Base-by-base conservation (phyloP, 306 rosid genomes). In the Vigna radiata region DNA sequence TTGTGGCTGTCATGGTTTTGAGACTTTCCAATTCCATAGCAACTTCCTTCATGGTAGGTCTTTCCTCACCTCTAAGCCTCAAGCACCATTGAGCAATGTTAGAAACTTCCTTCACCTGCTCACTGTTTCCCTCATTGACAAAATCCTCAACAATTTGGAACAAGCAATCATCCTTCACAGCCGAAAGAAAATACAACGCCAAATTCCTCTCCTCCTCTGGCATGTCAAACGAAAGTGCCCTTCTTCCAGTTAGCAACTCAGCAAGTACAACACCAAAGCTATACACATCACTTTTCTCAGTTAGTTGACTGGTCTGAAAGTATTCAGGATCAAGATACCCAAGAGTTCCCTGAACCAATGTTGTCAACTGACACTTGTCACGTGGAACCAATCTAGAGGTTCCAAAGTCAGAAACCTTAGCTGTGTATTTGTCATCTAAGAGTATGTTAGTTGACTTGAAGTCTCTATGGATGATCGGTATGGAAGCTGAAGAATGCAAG, bases 231-330 rank as follows among this genome's bases (percentile, higher is more conserved):
- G 44, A 72, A 23, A 81, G 52, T 8, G 69, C 85, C 54, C 66
- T 77, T 67, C 46, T 73, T 23, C 83, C 75, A 2, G 78, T 85
- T 44, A 85, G 61, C 52, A 85, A 52, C 65, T 85, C 81, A 3
- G 68, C 71, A 3, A 85, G 70, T 0, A 84, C 86, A 43, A 86
- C 85, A 15, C 89, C 85, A 21, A 83, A 83, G 76, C 85, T 86
- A 43, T 77, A 86, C 7, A 86, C 82, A 60, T 77, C 82, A n/a
- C 86, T 85, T 23, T 86, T 82, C 39, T 77, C 83, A 2, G 82
- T 77, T 9, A 82, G 58, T 56, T 82, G 79, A n/a, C 59, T 77
- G 2, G 70, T 79, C 2, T 48, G 81, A 46, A 83, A 52, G 70
- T 83, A 79, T 63, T 79, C 81, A 29, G 81, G 86, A 44, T 83